Conservation (phyloP, 78 protist species). For the Emiliania huxleyi region DNA sequence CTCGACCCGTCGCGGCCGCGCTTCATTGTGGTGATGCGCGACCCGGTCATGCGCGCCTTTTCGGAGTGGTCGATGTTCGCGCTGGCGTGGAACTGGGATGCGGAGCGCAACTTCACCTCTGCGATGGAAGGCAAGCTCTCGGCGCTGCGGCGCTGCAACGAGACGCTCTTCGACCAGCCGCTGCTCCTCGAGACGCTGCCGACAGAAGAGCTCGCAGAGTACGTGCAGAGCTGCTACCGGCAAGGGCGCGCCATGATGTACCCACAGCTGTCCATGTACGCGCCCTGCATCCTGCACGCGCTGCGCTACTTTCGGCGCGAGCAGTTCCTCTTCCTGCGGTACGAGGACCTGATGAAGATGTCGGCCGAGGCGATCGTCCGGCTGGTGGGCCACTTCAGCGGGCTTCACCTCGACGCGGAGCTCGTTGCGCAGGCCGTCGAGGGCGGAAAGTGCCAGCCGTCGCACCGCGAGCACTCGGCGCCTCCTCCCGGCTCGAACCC, state of each 20-base stretch:
- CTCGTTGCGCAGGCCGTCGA: neutral
- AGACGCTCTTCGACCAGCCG: neutral
- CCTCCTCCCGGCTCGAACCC: too few relatives aligned
- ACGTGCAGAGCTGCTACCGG: neutral
- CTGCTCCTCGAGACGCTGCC: neutral
- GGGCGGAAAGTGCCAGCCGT: neutral
- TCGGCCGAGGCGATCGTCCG: neutral
- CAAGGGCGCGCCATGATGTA: neutral
- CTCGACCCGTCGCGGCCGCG: neutral
- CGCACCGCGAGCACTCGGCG: too few relatives aligned
- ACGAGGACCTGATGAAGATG: conserved; percentile 3
- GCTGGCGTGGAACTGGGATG: neutral
- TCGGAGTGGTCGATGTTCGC: conserved; percentile 24
- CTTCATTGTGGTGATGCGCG: neutral
- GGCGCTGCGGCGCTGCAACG: neutral
- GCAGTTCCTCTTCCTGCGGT: neutral
- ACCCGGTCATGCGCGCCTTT: neutral
- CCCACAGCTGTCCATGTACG: neutral
- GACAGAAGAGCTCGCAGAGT: neutral
- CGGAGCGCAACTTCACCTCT: neutral
- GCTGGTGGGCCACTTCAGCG: neutral
- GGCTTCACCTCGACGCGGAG: neutral
- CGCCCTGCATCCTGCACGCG: neutral
- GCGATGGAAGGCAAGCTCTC: neutral
- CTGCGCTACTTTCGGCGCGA: neutral